phyloP scores from a whole-genome alignment of 148 eudicot species.

The Silene uniflora region DNA sequence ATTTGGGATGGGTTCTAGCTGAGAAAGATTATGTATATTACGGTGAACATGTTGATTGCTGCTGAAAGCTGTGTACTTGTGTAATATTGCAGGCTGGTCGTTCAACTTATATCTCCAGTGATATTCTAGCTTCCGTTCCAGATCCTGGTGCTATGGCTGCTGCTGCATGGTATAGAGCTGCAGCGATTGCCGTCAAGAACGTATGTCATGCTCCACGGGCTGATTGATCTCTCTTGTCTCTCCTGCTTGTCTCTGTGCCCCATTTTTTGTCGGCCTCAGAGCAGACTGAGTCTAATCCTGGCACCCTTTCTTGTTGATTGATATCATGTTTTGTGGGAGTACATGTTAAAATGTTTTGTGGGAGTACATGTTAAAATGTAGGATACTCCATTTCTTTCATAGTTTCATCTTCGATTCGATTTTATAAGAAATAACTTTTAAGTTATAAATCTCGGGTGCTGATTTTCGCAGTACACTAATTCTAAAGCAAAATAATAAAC shows the following conservation, averaged over 20 bases:
- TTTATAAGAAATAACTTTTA: no score
- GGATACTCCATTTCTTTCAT: neutral
- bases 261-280: conserved; percentile 11
- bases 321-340: neutral
- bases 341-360: neutral
- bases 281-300: neutral
- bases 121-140: conserved; percentile 70
- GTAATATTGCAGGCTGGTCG: conserved; percentile 76
- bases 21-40: neutral
- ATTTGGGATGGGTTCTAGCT: neutral
- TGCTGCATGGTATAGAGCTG: conserved; percentile 90
- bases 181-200: conserved; percentile 69
- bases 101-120: conserved; percentile 64
- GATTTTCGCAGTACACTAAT: no score
- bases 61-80: neutral
- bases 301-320: neutral
- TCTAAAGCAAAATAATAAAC: no score
- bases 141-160: conserved; percentile 99
- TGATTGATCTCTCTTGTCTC: neutral
- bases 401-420: no score
- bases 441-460: no score
- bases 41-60: no score
- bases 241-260: neutral
- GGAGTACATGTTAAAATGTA: neutral
- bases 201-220: conserved; percentile 17